Evolutionary conservation across 1,284 basidiomycete species (phyloP).

Genomic region (Cystobasidium sp.): DNA sequence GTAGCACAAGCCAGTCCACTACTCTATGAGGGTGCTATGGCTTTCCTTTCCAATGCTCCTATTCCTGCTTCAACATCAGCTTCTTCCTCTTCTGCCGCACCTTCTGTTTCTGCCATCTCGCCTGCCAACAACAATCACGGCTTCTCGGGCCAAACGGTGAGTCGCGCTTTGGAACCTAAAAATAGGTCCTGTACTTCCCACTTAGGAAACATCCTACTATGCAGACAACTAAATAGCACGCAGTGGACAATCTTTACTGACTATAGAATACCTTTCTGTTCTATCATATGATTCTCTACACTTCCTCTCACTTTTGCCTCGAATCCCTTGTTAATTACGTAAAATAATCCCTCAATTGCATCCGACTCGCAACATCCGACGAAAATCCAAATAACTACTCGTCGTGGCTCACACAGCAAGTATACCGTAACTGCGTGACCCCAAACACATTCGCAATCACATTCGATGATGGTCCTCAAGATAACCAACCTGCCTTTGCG

Average conservation of each 20-base stretch:
- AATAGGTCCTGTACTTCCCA: too few species aligned
- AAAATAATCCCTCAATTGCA: background rate
- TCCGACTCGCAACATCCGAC: background rate
- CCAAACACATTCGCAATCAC: slow-evolving; percentile 47
- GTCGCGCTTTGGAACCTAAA: background rate
- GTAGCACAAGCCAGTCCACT: slow-evolving; percentile 10
- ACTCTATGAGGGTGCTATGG: slow-evolving; percentile 10
- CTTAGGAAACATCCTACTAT: too few species aligned
- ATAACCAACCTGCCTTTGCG: slow-evolving; percentile 36
- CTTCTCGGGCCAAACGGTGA: slow-evolving; percentile 9
- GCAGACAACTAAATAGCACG: background rate
- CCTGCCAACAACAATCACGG: slow-evolving; percentile 6
- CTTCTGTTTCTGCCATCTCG: slow-evolving; percentile 3
- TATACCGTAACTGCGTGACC: slow-evolving; percentile 42
- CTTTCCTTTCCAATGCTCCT: slow-evolving; percentile 10
- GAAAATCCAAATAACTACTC: too few species aligned
- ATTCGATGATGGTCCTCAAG: slow-evolving; percentile 50
- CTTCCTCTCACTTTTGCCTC: background rate
- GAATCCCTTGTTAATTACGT: background rate
- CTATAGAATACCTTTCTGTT: background rate
- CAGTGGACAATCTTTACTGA: background rate
- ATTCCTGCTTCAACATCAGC: slow-evolving; percentile 1
- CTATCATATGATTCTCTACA: background rate
- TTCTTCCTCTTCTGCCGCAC: slow-evolving; percentile 12
- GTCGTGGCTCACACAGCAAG: background rate